Evolutionary conservation across 75 land plant genomes (phyloP).

Genomic region (Selaginella tamariscina): DNA sequence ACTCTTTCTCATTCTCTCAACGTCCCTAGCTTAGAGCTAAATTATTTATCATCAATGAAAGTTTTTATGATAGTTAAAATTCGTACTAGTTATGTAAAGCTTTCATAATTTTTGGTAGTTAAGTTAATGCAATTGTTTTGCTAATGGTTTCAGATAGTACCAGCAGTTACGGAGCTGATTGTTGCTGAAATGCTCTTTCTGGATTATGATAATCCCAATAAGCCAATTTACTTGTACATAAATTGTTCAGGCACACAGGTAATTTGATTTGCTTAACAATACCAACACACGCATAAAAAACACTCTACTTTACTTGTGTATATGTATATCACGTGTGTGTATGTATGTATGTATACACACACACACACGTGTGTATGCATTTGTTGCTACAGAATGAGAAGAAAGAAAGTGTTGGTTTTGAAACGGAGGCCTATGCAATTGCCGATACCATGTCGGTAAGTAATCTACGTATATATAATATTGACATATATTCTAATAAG

Average conservation of each 20-base stretch:
- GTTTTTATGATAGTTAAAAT: not conserved
- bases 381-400: constrained; percentile 47
- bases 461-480: not conserved
- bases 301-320: not conserved
- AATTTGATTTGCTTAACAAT: no score
- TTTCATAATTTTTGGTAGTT: not conserved
- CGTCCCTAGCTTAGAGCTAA: no score
- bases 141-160: constrained; percentile 43
- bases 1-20: no score
- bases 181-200: constrained; percentile 75
- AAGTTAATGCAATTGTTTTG: constrained; percentile 6
- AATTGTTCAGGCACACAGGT: constrained; percentile 90
- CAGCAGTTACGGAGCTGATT: constrained; percentile 89
- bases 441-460: constrained; percentile 77
- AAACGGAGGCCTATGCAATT: constrained; percentile 92
- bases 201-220: constrained; percentile 57
- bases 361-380: not conserved
- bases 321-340: not conserved
- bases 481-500: not conserved
- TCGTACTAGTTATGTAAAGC: not conserved
- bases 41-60: no score
- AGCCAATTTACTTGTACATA: constrained; percentile 83
- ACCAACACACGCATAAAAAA: not conserved
- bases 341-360: not conserved
- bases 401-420: constrained; percentile 70